phyloP scores from a whole-genome alignment of 139 green algal species.

The Chloropicon primus region DNA sequence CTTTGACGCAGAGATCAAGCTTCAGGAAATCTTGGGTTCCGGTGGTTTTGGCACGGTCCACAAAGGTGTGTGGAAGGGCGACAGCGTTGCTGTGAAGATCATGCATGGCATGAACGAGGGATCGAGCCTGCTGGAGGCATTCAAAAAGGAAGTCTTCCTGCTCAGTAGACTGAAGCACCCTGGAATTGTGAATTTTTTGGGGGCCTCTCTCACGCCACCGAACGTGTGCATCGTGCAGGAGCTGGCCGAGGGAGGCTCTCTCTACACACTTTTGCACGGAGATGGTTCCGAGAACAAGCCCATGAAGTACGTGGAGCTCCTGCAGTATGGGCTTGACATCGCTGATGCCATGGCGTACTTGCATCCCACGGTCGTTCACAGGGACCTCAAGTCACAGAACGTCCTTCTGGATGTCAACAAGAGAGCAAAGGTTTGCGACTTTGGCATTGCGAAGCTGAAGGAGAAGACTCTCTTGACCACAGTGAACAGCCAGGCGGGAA shows the following conservation, averaged over 20 bases:
- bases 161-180: constrained; percentile 32
- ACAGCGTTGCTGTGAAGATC: constrained; percentile 49
- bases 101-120: constrained; percentile 22
- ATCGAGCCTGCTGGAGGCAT: constrained; percentile 21
- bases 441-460: constrained; percentile 28
- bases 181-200: constrained; percentile 33
- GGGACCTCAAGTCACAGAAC: constrained; percentile 37
- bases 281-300: not conserved
- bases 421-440: constrained; percentile 51
- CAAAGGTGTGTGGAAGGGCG: constrained; percentile 18
- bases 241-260: constrained; percentile 36
- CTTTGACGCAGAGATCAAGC: constrained; percentile 35
- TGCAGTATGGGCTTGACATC: constrained; percentile 38
- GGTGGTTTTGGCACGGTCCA: constrained; percentile 51
- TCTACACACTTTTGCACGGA: constrained; percentile 36
- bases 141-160: constrained; percentile 13
- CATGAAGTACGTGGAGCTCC: constrained; percentile 11
- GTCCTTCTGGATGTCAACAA: constrained; percentile 45
- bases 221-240: constrained; percentile 66
- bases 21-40: constrained; percentile 39
- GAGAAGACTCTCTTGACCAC: constrained; percentile 45
- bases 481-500: constrained; percentile 44
- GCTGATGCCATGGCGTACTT: constrained; percentile 56
- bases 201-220: constrained; percentile 35
- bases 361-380: constrained; percentile 38